Evolutionary conservation across 2,329 filamentous ascomycete species (phyloP), one percentile per base, ranked within the genome.

Genomic region (Dothistroma septosporum): DNA sequence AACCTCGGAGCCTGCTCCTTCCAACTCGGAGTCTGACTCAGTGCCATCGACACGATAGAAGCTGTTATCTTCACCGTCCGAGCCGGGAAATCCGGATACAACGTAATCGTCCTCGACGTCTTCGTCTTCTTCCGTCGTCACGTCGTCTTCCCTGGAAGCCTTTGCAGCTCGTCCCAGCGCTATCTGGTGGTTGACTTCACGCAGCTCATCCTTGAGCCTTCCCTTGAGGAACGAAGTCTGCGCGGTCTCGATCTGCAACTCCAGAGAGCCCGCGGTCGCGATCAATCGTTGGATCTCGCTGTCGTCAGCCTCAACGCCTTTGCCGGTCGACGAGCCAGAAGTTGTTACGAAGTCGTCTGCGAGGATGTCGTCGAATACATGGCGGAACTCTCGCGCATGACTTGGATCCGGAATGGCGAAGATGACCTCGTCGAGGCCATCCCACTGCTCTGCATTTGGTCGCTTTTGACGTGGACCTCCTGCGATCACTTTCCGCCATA

Each of bases 351-450:
- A 24, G 33, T 70, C 70, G 2, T 61, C 53, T 9, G 68, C 62
- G 12, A 72, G 61, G 12, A 72, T 65, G 53, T 70, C 72, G 19
- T 65, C 61, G 59, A 73, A 74, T 7, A 67, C 68, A 4, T 67
- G 65, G 9, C 76, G 76, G 65, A 88, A 87, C 0, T 79, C 77
- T 12, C 74, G 73, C 0, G 84, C 82, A 76, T 85, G 80, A 3
- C 76, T 76, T 0, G 68, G 64, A 60, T 85, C 80, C 11, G 79
- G 78, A 64, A 87, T 83, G 0, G 85, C 85, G 69, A 88, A 87
- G 0, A 85, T 75, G 4, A 87, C 73, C 9, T 85, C 79, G 48
- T 82, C 75, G 50, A 86, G 69, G 0, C 74, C 74, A 0, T 70
- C 66, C 70, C 70, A 73, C 70, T 1, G 74, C 66, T 81, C 82